Percentiles rank a stretch among this genome's conserved stretches.
These are phyloP conservation scores for Suillus brevipes DNA, from an alignment of 768 basidiomycete genomes.

Conservation along the genomic window DNA sequence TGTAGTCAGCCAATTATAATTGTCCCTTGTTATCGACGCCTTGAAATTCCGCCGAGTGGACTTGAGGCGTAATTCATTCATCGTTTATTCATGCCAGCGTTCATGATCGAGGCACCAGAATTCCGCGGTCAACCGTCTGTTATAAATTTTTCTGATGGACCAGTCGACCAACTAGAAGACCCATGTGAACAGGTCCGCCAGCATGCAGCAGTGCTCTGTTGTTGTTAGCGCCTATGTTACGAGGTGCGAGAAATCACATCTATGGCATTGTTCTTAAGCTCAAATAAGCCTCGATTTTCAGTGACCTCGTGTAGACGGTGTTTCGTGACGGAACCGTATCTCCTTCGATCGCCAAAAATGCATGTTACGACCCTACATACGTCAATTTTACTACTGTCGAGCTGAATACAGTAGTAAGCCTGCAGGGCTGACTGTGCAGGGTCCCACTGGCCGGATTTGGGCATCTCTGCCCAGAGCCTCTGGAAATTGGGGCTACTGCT, in stretches of 20 bases:
- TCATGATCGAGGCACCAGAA: background rate
- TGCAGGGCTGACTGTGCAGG: background rate
- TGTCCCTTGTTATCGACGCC: background rate
- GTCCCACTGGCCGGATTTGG: background rate
- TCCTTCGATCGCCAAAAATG: background rate
- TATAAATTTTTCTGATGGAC: background rate
- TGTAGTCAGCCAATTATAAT: background rate
- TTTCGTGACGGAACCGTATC: background rate
- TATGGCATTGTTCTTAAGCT: background rate
- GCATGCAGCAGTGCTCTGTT: background rate
- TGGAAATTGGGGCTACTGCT: constrained; percentile 1
- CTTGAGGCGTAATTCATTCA: constrained; percentile 2
- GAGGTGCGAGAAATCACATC: background rate
- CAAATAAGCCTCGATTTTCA: background rate
- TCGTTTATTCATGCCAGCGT: background rate
- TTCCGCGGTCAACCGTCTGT: background rate
- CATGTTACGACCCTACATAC: background rate
- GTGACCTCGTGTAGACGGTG: constrained; percentile 1
- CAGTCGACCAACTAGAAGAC: background rate
- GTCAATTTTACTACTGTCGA: background rate
- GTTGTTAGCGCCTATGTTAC: background rate
- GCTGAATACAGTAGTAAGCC: background rate
- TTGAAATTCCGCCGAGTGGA: background rate
- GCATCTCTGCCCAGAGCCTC: background rate
- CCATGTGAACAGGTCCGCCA: background rate